These are phyloP conservation scores for Lippia alba DNA, from an alignment of 305 asterid genomes.

Conservation along the genomic window DNA sequence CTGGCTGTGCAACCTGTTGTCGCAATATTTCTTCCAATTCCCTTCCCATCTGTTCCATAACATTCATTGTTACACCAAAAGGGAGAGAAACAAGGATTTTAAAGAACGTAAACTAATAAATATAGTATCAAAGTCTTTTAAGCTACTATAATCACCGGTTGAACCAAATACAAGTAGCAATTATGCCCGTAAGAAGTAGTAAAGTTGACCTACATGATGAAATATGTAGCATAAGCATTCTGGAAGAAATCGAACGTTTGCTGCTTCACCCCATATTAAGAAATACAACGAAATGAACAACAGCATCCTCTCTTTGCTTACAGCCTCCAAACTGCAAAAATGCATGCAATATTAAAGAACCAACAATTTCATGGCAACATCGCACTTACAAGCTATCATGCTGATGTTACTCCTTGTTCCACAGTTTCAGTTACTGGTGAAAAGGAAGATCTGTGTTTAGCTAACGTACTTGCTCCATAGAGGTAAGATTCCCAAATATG, in stretches of 20 bases:
- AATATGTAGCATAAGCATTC: slow-evolving; percentile 99
- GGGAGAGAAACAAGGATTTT: neutral
- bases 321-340: slow-evolving; percentile 75
- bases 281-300: slow-evolving; percentile 78
- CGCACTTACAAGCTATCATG: slow-evolving; percentile 21
- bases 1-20: slow-evolving; percentile 81
- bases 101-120: neutral
- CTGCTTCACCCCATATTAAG: slow-evolving; percentile 98
- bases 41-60: slow-evolving; percentile 84
- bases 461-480: slow-evolving; percentile 93
- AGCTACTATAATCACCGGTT: slow-evolving; percentile 8
- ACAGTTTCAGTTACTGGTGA: slow-evolving; percentile 24
- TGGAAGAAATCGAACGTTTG: slow-evolving; percentile 94
- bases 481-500: slow-evolving; percentile 78
- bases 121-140: neutral
- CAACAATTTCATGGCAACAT: slow-evolving; percentile 29
- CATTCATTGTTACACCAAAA: slow-evolving; percentile 32
- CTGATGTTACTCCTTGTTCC: slow-evolving; percentile 21
- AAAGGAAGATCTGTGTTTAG: slow-evolving; percentile 8
- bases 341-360: slow-evolving; percentile 25
- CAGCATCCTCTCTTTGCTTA: slow-evolving; percentile 94
- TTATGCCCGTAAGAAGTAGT: slow-evolving; percentile 8
- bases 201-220: slow-evolving; percentile 79
- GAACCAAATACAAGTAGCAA: slow-evolving; percentile 29
- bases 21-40: slow-evolving; percentile 79